Conservation (phyloP, 345 rosid genomes). For the Sisymbrium altissimum region DNA sequence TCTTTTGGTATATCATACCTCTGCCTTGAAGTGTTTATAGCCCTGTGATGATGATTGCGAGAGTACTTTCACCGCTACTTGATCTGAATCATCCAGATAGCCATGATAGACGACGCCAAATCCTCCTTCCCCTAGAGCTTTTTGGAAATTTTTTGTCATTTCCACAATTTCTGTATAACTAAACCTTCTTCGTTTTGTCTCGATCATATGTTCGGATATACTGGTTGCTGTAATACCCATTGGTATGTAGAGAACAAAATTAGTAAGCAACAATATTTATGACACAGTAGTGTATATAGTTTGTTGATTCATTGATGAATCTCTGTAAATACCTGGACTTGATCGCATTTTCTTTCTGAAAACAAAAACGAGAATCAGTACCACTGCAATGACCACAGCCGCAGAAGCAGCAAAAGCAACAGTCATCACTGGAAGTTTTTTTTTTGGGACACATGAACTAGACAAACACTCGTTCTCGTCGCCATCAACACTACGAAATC, state of each 20-base stretch:
- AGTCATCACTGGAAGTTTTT: constrained; percentile 8
- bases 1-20: background rate
- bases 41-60: constrained; percentile 5
- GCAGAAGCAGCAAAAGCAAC: constrained; percentile 8
- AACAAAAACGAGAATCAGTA: background rate
- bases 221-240: background rate
- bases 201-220: background rate
- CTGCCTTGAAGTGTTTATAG: constrained; percentile 9
- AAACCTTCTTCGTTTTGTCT: constrained; percentile 20
- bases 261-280: background rate
- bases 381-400: background rate
- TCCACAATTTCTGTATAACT: constrained; percentile 26
- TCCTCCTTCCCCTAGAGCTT: constrained; percentile 43
- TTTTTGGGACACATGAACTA: background rate
- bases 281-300: background rate
- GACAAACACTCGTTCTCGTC: background rate
- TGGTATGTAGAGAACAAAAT: background rate
- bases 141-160: constrained; percentile 41
- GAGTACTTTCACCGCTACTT: constrained; percentile 11
- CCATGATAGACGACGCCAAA: constrained; percentile 51
- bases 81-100: background rate
- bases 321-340: background rate
- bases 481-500: background rate
- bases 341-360: background rate
- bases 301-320: background rate